Base-by-base conservation (phyloP, 805 yeast genomes). In the Kodamaea leandrae region DNA sequence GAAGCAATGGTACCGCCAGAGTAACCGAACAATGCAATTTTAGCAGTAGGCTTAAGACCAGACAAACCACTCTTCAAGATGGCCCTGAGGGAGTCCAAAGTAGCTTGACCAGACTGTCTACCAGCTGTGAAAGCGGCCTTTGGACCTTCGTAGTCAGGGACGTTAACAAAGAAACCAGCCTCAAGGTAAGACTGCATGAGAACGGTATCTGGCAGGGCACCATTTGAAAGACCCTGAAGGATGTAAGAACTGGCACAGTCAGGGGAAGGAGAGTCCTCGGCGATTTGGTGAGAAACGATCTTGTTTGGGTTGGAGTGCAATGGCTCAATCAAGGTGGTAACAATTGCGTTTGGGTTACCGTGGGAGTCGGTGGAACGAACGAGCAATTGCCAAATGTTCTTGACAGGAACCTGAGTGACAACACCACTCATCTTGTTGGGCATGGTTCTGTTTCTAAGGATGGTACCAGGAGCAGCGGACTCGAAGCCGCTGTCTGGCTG, bases 1-100 rank as follows among this genome's bases (percentile, higher is more conserved):
- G 63, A 39, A 12, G 72, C 67, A 21, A 65, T 42, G 1, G 67
- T 52, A 6, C 71, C 72, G 12, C 72, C 72, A 3, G 68, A 61
- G 39, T 60, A 67, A 0, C 72, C 72, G 64, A 64, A 63, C 34
- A 66, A 26, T 3, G 41, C 46, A 6, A 50, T 44, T 12, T 46
- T 32, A 2, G 67, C 59, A 27, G 52, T 48, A 4, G 45, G 14
- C 9, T 43, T 27, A 15, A 60, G 28, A 3, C 55, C 55, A 1
- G 64, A 49, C 17, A 43, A 28, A 2, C 44, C 46, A 7, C 53
- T 35, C 4, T 41, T 27, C 25, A 65, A 48, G 1, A 54, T 46
- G 3, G 61, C 72, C 32, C 65, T 43, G 16, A 67, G 39, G 2
- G 64, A 49, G 41, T 67, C 63, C 38, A 67, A 56, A 0, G 54